Evolutionary conservation across 768 basidiomycete genomes (phyloP).

Genomic region (Leucocoprinus sp.): DNA sequence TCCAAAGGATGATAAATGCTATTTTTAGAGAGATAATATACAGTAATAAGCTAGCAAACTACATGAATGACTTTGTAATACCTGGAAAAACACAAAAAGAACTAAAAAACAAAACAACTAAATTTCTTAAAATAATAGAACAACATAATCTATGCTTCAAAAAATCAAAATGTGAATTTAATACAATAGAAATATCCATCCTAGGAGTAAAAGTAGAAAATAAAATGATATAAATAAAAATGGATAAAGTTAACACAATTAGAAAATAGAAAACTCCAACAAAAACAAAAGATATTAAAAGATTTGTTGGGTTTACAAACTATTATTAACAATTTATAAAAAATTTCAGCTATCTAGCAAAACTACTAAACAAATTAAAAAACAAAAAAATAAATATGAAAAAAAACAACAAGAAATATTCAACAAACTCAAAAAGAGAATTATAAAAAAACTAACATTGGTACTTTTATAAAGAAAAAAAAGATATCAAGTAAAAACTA

Average conservation of each 20-base stretch:
- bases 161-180: slow-evolving; percentile 28
- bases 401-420: slow-evolving; percentile 19
- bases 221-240: slow-evolving; percentile 26
- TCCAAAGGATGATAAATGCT: slow-evolving; percentile 23
- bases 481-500: slow-evolving; percentile 21
- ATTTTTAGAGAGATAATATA: slow-evolving; percentile 22
- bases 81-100: slow-evolving; percentile 19
- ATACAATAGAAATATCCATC: slow-evolving; percentile 16
- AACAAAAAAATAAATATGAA: slow-evolving; percentile 22
- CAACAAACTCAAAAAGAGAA: slow-evolving; percentile 18
- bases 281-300: slow-evolving; percentile 23
- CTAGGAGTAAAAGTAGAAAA: slow-evolving; percentile 25
- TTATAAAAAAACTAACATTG: slow-evolving; percentile 21
- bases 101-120: not conserved
- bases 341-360: slow-evolving; percentile 20
- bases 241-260: slow-evolving; percentile 27
- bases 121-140: slow-evolving; percentile 14
- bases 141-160: slow-evolving; percentile 20
- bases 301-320: slow-evolving; percentile 36
- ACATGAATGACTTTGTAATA: slow-evolving; percentile 17
- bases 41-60: slow-evolving; percentile 30
- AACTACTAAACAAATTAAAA: slow-evolving; percentile 21
- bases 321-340: slow-evolving; percentile 29
- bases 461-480: slow-evolving; percentile 13
- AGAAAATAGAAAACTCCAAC: slow-evolving; percentile 28